Evolutionary conservation across 164 flowering plant genomes (phyloP).

Genomic region (Brasenia schreberi): DNA sequence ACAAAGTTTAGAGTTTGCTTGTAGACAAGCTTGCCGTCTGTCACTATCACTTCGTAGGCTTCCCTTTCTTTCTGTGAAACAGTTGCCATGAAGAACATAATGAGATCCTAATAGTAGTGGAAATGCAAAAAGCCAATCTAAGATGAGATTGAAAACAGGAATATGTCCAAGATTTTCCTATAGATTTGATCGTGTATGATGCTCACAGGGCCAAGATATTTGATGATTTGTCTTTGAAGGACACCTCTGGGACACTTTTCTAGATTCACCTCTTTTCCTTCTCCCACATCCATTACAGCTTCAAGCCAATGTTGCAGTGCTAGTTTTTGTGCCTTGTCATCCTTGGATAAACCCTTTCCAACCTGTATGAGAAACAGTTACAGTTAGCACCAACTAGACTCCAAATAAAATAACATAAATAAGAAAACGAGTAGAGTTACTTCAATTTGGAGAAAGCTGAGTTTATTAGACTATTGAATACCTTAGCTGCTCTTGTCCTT

Average conservation of each 20-base stretch:
- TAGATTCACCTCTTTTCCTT: slow-evolving; percentile 54
- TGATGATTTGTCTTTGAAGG: slow-evolving; percentile 53
- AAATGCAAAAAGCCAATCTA: no score
- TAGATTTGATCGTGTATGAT: no score
- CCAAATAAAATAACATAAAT: no score
- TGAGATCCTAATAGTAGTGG: background rate
- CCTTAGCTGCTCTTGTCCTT: slow-evolving; percentile 47
- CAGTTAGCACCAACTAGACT: no score
- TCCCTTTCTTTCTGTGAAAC: slow-evolving; percentile 56
- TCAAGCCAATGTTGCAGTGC: slow-evolving; percentile 77
- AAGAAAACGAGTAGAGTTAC: no score
- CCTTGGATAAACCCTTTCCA: slow-evolving; percentile 64
- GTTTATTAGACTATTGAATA: no score
- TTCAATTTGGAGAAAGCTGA: no score
- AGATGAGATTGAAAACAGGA: no score
- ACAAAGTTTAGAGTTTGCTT: slow-evolving; percentile 25
- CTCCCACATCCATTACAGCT: slow-evolving; percentile 79
- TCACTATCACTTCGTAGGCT: slow-evolving; percentile 48
- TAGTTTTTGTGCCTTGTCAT: slow-evolving; percentile 60
- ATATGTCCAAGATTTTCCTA: no score
- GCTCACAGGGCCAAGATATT: slow-evolving; percentile 72
- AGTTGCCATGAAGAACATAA: background rate
- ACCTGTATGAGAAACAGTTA: slow-evolving; percentile 22
- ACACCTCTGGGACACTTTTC: slow-evolving; percentile 30
- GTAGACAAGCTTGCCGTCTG: slow-evolving; percentile 50